phyloP scores from a whole-genome alignment of 768 basidiomycete genomes.

The Naematelia aurantialba region DNA sequence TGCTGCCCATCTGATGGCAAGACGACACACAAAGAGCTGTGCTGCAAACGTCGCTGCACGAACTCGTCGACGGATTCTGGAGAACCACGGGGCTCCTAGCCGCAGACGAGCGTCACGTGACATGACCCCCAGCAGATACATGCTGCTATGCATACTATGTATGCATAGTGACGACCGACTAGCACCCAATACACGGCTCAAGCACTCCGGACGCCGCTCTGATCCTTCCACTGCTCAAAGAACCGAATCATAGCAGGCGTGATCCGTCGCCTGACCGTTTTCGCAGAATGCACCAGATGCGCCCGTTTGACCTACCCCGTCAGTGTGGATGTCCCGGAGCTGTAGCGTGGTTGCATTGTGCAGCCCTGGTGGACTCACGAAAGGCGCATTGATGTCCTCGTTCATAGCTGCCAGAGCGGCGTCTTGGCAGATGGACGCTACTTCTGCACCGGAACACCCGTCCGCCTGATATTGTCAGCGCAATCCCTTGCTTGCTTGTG shows the following conservation, averaged over 20 bases:
- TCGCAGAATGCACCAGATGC: conserved; percentile 72
- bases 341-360: background rate
- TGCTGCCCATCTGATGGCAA: too few species aligned
- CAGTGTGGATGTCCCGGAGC: too few species aligned
- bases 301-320: conserved; percentile 63
- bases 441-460: conserved; percentile 95
- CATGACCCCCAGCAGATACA: too few species aligned
- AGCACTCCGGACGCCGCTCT: conserved; percentile 43
- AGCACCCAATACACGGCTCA: too few species aligned
- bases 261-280: conserved; percentile 70
- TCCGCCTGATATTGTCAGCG: conserved; percentile 61
- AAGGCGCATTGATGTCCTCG: conserved; percentile 69
- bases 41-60: background rate
- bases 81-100: background rate
- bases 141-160: background rate
- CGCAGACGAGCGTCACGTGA: too few species aligned
- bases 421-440: conserved; percentile 88
- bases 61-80: background rate
- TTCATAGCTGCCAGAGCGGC: conserved; percentile 92
- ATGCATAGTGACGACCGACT: too few species aligned
- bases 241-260: conserved; percentile 71
- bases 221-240: conserved; percentile 68
- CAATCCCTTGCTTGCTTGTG: too few species aligned
- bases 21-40: background rate
- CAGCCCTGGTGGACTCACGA: conserved; percentile 62